Conservation (phyloP, 257 asterid species). For the Orobanche coerulescens region DNA sequence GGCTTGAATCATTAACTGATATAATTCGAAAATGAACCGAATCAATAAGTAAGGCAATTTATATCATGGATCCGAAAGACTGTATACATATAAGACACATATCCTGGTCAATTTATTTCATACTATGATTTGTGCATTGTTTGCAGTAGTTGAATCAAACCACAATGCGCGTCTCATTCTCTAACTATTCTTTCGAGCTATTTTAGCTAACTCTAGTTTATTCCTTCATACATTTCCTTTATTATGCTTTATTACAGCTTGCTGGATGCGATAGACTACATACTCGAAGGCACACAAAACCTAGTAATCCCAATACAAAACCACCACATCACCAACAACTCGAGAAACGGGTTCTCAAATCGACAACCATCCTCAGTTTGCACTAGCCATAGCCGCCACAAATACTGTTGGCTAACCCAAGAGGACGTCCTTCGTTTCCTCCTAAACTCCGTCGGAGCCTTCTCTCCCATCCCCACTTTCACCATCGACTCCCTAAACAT, state of each 20-base stretch:
- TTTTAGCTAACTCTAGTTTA: neutral
- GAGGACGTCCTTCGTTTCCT: constrained; percentile 72
- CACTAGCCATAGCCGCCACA: constrained; percentile 26
- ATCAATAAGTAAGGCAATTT: no score
- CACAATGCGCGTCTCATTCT: no score
- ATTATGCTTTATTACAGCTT: constrained; percentile 33
- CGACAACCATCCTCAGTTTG: constrained; percentile 19
- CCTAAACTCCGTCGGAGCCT: constrained; percentile 65
- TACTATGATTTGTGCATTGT: no score
- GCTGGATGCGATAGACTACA: constrained; percentile 63
- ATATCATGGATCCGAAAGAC: no score
- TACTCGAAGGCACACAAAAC: constrained; percentile 73
- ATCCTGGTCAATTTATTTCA: no score
- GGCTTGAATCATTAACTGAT: no score
- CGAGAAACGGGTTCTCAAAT: constrained; percentile 39
- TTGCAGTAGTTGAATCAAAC: no score
- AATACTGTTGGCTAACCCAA: constrained; percentile 72
- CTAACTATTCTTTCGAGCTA: no score
- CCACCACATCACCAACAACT: constrained; percentile 25
- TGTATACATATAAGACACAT: no score
- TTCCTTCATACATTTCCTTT: neutral
- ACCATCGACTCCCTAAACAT: constrained; percentile 47
- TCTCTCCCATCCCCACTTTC: constrained; percentile 56
- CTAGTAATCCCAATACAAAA: constrained; percentile 62
- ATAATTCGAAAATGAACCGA: no score